Evolutionary conservation across 2,329 filamentous ascomycete species (phyloP).

Genomic region (Tolypocladium tropicale): DNA sequence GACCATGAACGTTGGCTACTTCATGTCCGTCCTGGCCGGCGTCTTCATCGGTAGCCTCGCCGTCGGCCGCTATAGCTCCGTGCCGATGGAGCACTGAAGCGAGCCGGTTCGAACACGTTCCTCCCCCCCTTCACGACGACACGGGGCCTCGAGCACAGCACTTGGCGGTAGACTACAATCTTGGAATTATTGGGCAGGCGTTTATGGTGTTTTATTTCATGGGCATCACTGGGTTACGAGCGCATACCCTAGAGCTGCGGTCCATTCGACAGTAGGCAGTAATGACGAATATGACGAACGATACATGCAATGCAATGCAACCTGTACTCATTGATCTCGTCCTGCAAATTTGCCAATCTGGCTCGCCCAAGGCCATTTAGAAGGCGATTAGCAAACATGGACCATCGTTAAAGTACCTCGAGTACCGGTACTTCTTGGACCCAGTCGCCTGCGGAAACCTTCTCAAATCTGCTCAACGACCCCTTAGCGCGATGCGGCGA

Average conservation of each 20-base stretch:
- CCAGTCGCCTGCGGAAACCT: slow-evolving; percentile 27
- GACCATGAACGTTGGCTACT: slow-evolving; percentile 82
- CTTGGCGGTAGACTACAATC: not conserved
- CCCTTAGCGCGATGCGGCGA: not conserved
- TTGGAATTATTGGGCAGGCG: not conserved
- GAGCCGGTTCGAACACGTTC: not conserved
- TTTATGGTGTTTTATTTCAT: not conserved
- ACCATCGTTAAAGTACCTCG: slow-evolving; percentile 8
- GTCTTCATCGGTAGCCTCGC: slow-evolving; percentile 79
- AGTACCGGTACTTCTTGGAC: slow-evolving; percentile 24
- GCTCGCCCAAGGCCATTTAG: no score
- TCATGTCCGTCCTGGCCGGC: slow-evolving; percentile 67
- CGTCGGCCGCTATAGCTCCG: slow-evolving; percentile 57
- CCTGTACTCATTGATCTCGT: no score
- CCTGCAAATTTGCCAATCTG: no score
- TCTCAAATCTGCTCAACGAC: slow-evolving; percentile 40
- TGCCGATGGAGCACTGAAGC: slow-evolving; percentile 32
- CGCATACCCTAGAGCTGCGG: not conserved
- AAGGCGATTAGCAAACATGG: not conserved
- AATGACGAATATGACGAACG: not conserved
- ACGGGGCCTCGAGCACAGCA: not conserved
- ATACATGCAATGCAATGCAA: not conserved
- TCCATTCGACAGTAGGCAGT: not conserved
- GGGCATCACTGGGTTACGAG: not conserved
- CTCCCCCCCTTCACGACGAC: not conserved